phyloP scores from a whole-genome alignment of 805 yeast species.

The Candida alai region DNA sequence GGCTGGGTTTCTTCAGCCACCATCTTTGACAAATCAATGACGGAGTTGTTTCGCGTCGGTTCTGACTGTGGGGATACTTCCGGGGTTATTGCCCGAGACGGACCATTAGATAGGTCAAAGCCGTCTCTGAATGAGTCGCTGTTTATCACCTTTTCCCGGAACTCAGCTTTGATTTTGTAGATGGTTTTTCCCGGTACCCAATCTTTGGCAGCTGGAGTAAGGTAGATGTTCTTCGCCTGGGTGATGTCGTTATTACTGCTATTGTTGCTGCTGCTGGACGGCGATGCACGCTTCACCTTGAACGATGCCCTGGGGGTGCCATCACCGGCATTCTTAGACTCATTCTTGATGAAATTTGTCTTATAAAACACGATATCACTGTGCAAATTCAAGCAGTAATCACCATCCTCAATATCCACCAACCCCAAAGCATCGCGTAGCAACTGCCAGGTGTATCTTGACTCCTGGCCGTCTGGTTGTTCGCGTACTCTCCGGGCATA shows the following conservation, averaged over 20 bases:
- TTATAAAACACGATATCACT: slow-evolving; percentile 42
- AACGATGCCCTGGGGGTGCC: slow-evolving; percentile 15
- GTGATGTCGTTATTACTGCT: slow-evolving; percentile 2
- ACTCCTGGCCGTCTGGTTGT: slow-evolving; percentile 14
- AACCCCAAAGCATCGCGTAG: slow-evolving; percentile 31
- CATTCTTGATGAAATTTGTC: slow-evolving; percentile 40
- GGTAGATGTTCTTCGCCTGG: slow-evolving; percentile 9
- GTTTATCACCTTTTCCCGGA: slow-evolving; percentile 34
- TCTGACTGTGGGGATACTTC: slow-evolving; percentile 40
- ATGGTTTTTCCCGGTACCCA: slow-evolving; percentile 33
- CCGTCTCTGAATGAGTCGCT: slow-evolving; percentile 33
- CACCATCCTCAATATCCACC: slow-evolving; percentile 21
- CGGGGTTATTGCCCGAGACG: slow-evolving; percentile 34
- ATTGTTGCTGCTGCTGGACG: neutral
- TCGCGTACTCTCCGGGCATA: slow-evolving; percentile 22
- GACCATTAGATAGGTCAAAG: slow-evolving; percentile 29
- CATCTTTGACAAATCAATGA: slow-evolving; percentile 36
- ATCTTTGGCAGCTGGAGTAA: slow-evolving; percentile 37
- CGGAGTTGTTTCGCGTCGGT: slow-evolving; percentile 39
- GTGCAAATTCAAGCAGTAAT: slow-evolving; percentile 33
- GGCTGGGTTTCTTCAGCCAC: slow-evolving; percentile 33
- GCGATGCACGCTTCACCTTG: slow-evolving; percentile 12
- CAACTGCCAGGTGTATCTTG: slow-evolving; percentile 28
- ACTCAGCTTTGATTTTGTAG: slow-evolving; percentile 30
- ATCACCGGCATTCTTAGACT: slow-evolving; percentile 15